Percentiles rank a stretch among this genome's conserved stretches.
phyloP scores from a whole-genome alignment of 306 rosid species.

The Vicia villosa region DNA sequence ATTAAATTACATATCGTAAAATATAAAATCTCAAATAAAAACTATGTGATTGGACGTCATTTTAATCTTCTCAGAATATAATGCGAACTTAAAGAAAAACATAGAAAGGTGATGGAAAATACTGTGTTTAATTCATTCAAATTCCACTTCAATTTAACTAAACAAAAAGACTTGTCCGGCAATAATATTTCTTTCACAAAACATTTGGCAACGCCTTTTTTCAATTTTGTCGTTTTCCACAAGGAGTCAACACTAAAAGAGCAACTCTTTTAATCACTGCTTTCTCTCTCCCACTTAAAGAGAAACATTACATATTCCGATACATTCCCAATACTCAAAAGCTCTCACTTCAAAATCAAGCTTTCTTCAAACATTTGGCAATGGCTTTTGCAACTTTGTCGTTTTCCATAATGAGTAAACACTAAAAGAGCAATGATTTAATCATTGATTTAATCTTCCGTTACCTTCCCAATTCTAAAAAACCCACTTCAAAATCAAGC shows the following conservation, averaged over 20 bases:
- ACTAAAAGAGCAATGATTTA: no score
- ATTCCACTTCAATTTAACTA: not conserved
- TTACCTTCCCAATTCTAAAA: not conserved
- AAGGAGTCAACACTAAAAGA: not conserved
- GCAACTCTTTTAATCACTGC: slow-evolving; percentile 3
- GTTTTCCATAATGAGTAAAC: no score
- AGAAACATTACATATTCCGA: not conserved
- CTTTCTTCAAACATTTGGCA: not conserved
- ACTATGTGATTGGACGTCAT: not conserved
- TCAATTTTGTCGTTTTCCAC: not conserved
- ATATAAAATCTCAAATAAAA: not conserved
- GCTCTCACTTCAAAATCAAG: slow-evolving; percentile 1
- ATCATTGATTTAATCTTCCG: not conserved
- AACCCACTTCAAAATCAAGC: not conserved
- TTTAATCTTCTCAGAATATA: not conserved
- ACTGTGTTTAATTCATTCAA: not conserved
- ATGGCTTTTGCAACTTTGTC: not conserved
- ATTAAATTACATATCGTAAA: not conserved
- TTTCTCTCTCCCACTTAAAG: not conserved
- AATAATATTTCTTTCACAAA: not conserved
- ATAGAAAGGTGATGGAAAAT: not conserved
- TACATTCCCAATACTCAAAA: not conserved
- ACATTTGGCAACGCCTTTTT: not conserved
- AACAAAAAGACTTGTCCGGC: not conserved
- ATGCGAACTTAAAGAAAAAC: not conserved